phyloP scores from a whole-genome alignment of 1,284 basidiomycete genomes.

The Apiotrichum veenhuisii region DNA sequence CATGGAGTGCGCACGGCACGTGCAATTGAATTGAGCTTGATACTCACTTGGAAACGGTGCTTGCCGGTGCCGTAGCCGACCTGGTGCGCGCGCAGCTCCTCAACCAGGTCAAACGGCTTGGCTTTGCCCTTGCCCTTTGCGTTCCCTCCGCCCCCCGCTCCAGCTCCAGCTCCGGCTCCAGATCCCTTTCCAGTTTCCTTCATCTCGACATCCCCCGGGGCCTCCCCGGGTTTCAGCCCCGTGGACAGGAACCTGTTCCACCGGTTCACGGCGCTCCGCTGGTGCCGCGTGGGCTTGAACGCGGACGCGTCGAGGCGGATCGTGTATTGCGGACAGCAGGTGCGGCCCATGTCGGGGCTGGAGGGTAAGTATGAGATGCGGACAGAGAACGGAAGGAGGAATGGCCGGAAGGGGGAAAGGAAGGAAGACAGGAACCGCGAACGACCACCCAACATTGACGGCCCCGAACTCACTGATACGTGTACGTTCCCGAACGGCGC shows the following conservation, averaged over 20 bases:
- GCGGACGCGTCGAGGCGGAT: conserved; percentile 72
- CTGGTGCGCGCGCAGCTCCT: conserved; percentile 32
- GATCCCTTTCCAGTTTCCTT: not conserved
- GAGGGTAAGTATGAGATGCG: conserved; percentile 9
- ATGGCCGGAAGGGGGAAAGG: too few species aligned
- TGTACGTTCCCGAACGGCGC: conserved; percentile 76
- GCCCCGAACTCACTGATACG: conserved; percentile 47
- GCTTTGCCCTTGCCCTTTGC: conserved; percentile 30
- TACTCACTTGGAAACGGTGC: conserved; percentile 34
- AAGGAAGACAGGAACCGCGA: not conserved
- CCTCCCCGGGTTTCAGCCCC: conserved; percentile 10
- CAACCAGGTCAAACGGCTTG: conserved; percentile 30
- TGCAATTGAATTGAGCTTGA: too few species aligned
- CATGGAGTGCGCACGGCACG: too few species aligned
- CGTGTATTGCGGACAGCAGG: conserved; percentile 91
- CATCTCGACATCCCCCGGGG: not conserved
- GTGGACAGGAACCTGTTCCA: conserved; percentile 60
- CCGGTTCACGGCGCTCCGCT: conserved; percentile 65
- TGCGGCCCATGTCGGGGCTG: conserved; percentile 71
- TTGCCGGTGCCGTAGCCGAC: conserved; percentile 22
- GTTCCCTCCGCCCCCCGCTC: too few species aligned
- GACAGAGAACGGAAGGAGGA: not conserved
- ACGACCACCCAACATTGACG: not conserved
- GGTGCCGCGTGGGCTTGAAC: conserved; percentile 74
- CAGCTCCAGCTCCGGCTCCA: not conserved